A percentile compares a stretch with the other conserved stretches of the same genome.
These are phyloP conservation scores for Sporormia fimetaria DNA, from an alignment of 495 filamentous ascomycete species.

Conservation along the genomic window DNA sequence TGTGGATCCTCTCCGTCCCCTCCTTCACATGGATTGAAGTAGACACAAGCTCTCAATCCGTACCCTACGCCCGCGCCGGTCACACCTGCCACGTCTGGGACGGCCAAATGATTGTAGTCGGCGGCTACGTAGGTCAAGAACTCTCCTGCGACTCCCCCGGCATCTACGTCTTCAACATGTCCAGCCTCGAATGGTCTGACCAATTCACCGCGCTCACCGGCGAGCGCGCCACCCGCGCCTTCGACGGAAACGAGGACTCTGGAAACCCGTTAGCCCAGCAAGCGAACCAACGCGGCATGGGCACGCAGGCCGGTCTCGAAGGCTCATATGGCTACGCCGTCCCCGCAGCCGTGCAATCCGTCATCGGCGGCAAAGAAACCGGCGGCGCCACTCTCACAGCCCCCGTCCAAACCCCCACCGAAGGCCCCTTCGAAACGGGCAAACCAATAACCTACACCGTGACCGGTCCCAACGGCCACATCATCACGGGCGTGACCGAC, in stretches of 20 bases:
- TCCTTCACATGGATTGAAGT: conserved; percentile 63
- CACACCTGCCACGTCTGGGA: conserved; percentile 60
- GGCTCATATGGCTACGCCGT: conserved; percentile 55
- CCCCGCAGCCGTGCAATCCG: conserved; percentile 45
- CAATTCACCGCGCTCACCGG: conserved; percentile 43
- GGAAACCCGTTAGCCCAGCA: conserved; percentile 37
- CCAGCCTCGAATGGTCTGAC: conserved; percentile 47
- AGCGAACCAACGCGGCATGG: conserved; percentile 33
- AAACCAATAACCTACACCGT: conserved; percentile 51
- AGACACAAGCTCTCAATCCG: conserved; percentile 38
- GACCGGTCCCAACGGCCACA: conserved; percentile 43
- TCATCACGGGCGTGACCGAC: conserved; percentile 41
- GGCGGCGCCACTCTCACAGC: conserved; percentile 59
- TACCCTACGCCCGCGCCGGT: conserved; percentile 53
- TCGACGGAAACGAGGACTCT: conserved; percentile 6
- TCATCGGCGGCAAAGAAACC: conserved; percentile 49
- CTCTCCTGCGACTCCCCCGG: conserved; percentile 57
- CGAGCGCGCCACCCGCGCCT: conserved; percentile 12
- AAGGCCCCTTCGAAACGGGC: conserved; percentile 58
- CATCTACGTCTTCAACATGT: conserved; percentile 57
- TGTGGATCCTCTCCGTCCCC: conserved; percentile 69
- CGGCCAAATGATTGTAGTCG: conserved; percentile 59
- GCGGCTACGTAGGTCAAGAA: conserved; percentile 53
- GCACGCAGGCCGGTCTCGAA: conserved; percentile 35
- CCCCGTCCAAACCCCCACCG: conserved; percentile 51